Conservation (phyloP, 345 rosid genomes). For the Rubroshorea leprosula region DNA sequence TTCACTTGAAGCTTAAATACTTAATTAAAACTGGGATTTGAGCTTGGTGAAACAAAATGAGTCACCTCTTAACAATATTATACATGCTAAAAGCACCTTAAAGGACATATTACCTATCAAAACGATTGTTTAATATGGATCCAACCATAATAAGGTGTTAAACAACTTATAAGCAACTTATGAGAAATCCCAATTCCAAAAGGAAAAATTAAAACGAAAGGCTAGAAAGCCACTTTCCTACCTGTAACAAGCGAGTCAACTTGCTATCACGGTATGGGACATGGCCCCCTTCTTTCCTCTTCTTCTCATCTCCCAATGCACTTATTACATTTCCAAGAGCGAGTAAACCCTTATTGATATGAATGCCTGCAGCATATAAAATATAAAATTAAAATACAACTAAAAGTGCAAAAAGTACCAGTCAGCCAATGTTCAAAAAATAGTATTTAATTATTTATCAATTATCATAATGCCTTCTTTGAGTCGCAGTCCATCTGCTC, state of each 20-base stretch:
- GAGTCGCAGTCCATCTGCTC: conserved; percentile 91
- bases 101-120: too few species aligned
- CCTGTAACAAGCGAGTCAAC: conserved; percentile 96
- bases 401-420: too few species aligned
- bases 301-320: conserved; percentile 91
- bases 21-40: neutral
- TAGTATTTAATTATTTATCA: neutral
- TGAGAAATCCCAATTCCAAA: neutral
- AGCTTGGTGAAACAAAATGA: neutral
- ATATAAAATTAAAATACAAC: neutral
- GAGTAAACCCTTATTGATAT: conserved; percentile 88
- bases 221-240: conserved; percentile 8
- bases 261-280: conserved; percentile 99
- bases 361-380: conserved; percentile 52
- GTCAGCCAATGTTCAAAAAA: neutral
- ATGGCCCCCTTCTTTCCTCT: conserved; percentile 94
- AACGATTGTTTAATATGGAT: too few species aligned
- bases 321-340: conserved; percentile 97
- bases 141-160: too few species aligned
- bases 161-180: too few species aligned
- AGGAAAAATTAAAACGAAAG: neutral
- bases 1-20: neutral
- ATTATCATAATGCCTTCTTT: conserved; percentile 71
- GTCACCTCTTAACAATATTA: too few species aligned
- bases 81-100: neutral